Evolutionary conservation across 2,329 filamentous ascomycete genomes (phyloP), one percentile per base, ranked within the genome.

Genomic region (Exserohilum turcica): DNA sequence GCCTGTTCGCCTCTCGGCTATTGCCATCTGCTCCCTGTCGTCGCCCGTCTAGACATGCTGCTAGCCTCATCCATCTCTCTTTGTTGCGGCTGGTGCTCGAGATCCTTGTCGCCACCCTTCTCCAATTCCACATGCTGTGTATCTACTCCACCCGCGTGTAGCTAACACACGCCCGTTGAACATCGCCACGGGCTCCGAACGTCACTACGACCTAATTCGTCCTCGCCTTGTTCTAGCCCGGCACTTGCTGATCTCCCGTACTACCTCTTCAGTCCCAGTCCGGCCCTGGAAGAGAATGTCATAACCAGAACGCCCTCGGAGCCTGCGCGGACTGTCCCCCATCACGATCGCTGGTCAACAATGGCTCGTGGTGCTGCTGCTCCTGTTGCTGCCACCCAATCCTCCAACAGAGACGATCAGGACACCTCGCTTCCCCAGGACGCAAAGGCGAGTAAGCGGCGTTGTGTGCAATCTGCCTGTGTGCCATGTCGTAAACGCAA

Each of bases 401-500:
- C 59, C 33, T 52, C 55, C 38, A 61, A 53, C 47, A 63, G 60
- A 40, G 63, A 67, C 46, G 55, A 66, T 6, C 56, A 63, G 19
- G 61, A 61, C 43, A 29, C 46, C 56, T 51, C 54, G 24, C 51
- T 55, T 35, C 50, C 54, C 8, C 57, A 64, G 45, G 60, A 51
- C 42, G 39, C 61, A 38, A 74, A 70, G 56, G 51, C 60, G 3
- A 63, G 55, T 61, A 74, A 74, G 57, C 61, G 72, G 29, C 63
- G 71, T 32, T 74, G 72, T 49, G 69, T 74, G 15, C 68, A 67
- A 48, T 72, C 68, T 6, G 78, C 79, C 24, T 81, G 79, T 59
- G 77, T 79, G 35, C 77, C 78, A n/a, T 81, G 79, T 63, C 72
- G 79, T 35, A 80, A 78, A 62, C 76, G 79, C 52, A 81, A 81